Evolutionary conservation across 139 green algal species (phyloP), one percentile per base, ranked within the genome.

Genomic region (Chlorella sp.): DNA sequence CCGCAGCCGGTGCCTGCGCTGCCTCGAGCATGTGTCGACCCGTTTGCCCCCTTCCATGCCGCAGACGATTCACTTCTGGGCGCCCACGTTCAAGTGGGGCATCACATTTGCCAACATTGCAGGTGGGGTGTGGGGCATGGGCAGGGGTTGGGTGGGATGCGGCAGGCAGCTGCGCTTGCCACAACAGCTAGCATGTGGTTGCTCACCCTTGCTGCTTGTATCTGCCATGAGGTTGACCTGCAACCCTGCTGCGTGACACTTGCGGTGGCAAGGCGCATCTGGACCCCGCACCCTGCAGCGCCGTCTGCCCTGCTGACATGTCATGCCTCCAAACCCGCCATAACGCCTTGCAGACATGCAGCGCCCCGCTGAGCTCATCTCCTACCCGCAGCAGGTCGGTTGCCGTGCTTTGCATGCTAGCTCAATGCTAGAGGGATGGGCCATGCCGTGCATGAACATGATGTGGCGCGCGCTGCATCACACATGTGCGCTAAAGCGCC

Each of bases 11-110:
- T 65, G 13, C 56, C 56, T 65, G 56, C 3, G 56, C 9, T 65
- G 56, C n/a, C n/a, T n/a, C n/a, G n/a, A n/a, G n/a, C 65, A 72
- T 32, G 17, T 41, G 32, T 9, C 3, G 41, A 14, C 13, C 1
- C n/a, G 32, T 32, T 11, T 13, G 2, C 24, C 8, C 1, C 5
- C 8, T 38, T 11, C 2, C 0, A 3, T 22, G 5, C 20, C 20
- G 64, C 64, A 70, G 64, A 85, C 78, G 24, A 84, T 85, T 26
- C 70, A 84, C 41, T 85, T 87, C 38, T 84, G 76, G 97, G 97
- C 97, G 2, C 97, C 97, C 14, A 99, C 97, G 0, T 99, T 99
- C 87, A 99, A 99, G 84, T 99, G 97, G 97, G 95, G 94, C 58
- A 98, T 99, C 80, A 95, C 84, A 41, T 76, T 98, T 1, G 97